These are phyloP conservation scores for Udeniomyces megalosporus DNA, from an alignment of 768 basidiomycete genomes.

Conservation along the genomic window DNA sequence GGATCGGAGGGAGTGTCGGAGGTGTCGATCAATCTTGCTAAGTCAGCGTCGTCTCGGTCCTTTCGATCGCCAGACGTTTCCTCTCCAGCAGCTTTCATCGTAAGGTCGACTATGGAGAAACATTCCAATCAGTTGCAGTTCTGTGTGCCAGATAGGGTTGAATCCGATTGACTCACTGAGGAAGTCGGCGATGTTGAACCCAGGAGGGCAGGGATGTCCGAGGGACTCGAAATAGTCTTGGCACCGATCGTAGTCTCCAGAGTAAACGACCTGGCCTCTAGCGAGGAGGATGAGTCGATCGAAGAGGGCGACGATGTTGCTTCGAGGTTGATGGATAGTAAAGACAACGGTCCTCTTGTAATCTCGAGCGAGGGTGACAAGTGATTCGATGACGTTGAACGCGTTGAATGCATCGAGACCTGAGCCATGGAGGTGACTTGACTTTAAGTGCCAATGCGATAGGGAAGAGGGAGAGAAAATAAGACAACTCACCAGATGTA, in stretches of 20 bases:
- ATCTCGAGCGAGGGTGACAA: conserved; percentile 65
- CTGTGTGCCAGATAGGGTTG: neutral
- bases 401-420: conserved; percentile 93
- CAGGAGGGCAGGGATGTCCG: conserved; percentile 70
- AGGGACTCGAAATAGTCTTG: conserved; percentile 65
- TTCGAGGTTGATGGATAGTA: conserved; percentile 95
- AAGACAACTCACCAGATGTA: conserved; percentile 54
- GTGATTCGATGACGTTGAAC: conserved; percentile 76
- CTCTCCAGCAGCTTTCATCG: conserved; percentile 39
- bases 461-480: neutral
- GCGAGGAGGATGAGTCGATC: conserved; percentile 80
- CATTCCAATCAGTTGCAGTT: neutral
- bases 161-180: conserved; percentile 53
- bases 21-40: conserved; percentile 22
- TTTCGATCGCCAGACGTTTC: conserved; percentile 18
- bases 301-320: conserved; percentile 91
- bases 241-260: conserved; percentile 57
- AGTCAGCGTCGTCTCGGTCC: conserved; percentile 33
- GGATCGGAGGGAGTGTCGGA: conserved; percentile 1
- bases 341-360: conserved; percentile 93
- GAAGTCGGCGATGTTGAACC: conserved; percentile 95
- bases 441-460: conserved; percentile 4
- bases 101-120: conserved; percentile 45
- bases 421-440: conserved; percentile 21
- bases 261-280: conserved; percentile 67